Base-by-base conservation (phyloP, 2,329 filamentous ascomycete species). In the Berkeleyomyces rouxiae region DNA sequence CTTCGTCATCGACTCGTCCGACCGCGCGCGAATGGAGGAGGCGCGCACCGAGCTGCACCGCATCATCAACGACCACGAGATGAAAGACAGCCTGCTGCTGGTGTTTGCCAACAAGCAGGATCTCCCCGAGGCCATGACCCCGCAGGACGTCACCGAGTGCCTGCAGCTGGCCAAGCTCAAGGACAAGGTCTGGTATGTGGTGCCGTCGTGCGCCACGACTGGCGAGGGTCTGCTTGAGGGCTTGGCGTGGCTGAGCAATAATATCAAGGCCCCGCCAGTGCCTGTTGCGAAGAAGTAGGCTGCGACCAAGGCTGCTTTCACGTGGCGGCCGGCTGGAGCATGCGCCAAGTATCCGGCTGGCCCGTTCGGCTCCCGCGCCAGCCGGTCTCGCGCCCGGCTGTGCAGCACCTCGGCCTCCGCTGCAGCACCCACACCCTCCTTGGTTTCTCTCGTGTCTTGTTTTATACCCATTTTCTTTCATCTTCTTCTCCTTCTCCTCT, bases 61-160 rank as follows among this genome's bases (percentile, higher is more conserved):
- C 72, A 97, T 97, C 76, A 90, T 97, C 77, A 93, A 95, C 75
- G 93, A 97, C 74, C 86, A 92, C 67, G 93, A 99, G 80, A 92
- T 97, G 84, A 91, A 93, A 77, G 92, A 97, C 72, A 91, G 90
- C 66, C 79, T 97, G 69, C 78, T 99, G 69, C 78, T 97, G 65
- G 92, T 99, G 49, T 97, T 99, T 74, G 93, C 93, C 71, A 99
- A 99, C 80, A 99, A 99, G 83, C 93, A 97, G 77, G 93, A 99
- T 83, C 79, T 97, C 69, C 79, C 82, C 64, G 88, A 89, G 72
- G 87, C 87, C 67, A 83, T 92, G 84, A 87, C 81, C 70, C 87
- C 87, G 6, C 81, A 87, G 71, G 87, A 91, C 74, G 83, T 93
- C 65, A 91, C 86, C 67, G 85, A 90, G 67, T 82, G 83, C 59